Conservation (phyloP, 176 grass and related monocot genomes). For the Poa pratensis region DNA sequence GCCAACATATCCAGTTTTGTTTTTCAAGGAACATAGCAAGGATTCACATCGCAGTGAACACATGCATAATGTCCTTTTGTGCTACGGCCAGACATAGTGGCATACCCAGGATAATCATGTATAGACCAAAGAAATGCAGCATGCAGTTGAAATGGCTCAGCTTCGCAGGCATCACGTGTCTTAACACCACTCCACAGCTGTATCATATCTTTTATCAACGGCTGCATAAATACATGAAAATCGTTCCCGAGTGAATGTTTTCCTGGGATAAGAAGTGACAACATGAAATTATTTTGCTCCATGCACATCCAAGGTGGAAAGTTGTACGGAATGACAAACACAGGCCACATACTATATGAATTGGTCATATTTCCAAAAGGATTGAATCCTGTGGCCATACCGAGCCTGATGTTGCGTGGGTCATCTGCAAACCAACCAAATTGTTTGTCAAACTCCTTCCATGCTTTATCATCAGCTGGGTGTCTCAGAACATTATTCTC, state of each 20-base stretch:
- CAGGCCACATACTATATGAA: background rate
- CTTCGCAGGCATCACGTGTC: background rate
- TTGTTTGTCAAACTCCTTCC: too few species aligned
- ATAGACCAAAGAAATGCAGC: background rate
- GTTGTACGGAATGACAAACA: background rate
- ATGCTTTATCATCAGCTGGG: too few species aligned
- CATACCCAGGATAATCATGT: constrained; percentile 11
- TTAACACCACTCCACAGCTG: background rate
- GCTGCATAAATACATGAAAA: constrained; percentile 40
- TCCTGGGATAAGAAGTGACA: constrained; percentile 22
- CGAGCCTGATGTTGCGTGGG: too few species aligned
- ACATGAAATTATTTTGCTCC: background rate
- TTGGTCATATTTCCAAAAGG: background rate
- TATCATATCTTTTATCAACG: constrained; percentile 24
- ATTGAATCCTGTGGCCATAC: too few species aligned
- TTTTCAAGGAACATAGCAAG: too few species aligned
- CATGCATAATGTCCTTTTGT: too few species aligned
- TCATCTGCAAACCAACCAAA: too few species aligned
- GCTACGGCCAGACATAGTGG: too few species aligned
- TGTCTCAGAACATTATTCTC: too few species aligned
- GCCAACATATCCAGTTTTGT: too few species aligned
- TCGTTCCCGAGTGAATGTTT: background rate
- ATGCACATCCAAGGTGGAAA: constrained; percentile 34
- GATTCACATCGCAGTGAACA: too few species aligned
- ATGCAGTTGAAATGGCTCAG: background rate